Base-by-base conservation (phyloP, 331 rosid genomes). In the Quercus lobata region DNA sequence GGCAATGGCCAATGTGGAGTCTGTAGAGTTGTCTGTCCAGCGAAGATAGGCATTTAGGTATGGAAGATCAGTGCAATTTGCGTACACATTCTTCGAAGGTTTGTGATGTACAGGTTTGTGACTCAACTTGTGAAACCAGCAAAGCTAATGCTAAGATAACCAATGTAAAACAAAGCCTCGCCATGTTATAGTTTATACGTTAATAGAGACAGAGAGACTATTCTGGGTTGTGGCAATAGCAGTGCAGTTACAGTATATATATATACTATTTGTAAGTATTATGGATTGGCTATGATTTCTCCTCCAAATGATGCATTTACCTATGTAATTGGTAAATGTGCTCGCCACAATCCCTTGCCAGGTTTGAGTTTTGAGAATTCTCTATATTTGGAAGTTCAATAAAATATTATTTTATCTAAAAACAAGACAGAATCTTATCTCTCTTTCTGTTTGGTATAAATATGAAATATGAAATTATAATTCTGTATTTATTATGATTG, bases 1-100 rank as follows among this genome's bases (percentile, higher is more conserved):
- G 8, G 93, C 99, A 25, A 95, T 15, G 71, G 98, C 62, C 78
- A 93, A 61, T n/a, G 97, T 80, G 30, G 84, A 76, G 76, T 88
- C 93, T 52, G 93, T 66, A 35, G 84, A 58, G 75, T 88, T 81
- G 83, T 79, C 87, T 78, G 90, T 77, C 92, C 81, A 86, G 79
- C 90, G 97, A 74, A 95, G 91, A 54, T 68, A 78, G 18, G 98
- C 86, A 3, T 57, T 25, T 6, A 95, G 91, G 4, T 29, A 0
- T 0, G 93, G 81, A 18, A 95, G 98, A 68, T 86, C 84, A 53
- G 83, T 72, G 89, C 97, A 93, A 69, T 88, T 81, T 2, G 86
- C 2, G 86, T 69, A 95, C n/a, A 66, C 25, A 3, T 58, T 79
- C 66, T 9, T 83, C 32, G 62, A 93, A 83, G 57, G 76, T 82